Base-by-base conservation (phyloP, 2,329 filamentous ascomycete species). In the Penicillium sp. region DNA sequence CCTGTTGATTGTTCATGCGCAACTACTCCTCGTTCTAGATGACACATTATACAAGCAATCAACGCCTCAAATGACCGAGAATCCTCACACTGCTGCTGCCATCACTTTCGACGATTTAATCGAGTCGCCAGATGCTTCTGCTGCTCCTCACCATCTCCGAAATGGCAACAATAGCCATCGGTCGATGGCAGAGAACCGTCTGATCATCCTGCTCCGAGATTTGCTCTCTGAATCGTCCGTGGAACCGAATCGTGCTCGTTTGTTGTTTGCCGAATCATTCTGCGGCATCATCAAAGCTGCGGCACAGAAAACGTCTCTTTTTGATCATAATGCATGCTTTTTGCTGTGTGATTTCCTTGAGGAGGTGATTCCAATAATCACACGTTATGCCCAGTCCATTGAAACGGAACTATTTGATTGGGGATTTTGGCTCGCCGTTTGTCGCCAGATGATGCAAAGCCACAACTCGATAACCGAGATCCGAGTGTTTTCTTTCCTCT, bases 381-480 rank as follows among this genome's bases (percentile, higher is more conserved):
- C 84, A 38, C 81, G 84, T 50, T 89, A 86, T 60, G 74, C 76
- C 34, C 72, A 82, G 75, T 72, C 78, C 68, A 67, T 74, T 67
- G 64, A 74, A 65, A 61, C 69, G 53, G 70, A 73, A 26, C 54
- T 74, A 16, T 71, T 74, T 52, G 71, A 74, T 70, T 95, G 90
- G 88, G 71, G 81, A 0, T 96, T 97, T 70, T 96, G 91, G 92
- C 78, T 94, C 38, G 82, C 86, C 0, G 90, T 93, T 5, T 92
- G 85, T 72, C 85, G 83, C 70, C 84, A 84, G 68, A 92, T 96
- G 78, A 80, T 92, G 65, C 80, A 86, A 56, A 94, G 90, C 52
- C 85, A 93, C 63, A 95, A 96, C 71, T 92, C 89, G 36, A 89
- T 95, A 79, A 94, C 91, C 0, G 91, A 96, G 72, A 88, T 96